Evolutionary conservation across 2,329 filamentous ascomycete species (phyloP).

Genomic region (Fusarium sp.): DNA sequence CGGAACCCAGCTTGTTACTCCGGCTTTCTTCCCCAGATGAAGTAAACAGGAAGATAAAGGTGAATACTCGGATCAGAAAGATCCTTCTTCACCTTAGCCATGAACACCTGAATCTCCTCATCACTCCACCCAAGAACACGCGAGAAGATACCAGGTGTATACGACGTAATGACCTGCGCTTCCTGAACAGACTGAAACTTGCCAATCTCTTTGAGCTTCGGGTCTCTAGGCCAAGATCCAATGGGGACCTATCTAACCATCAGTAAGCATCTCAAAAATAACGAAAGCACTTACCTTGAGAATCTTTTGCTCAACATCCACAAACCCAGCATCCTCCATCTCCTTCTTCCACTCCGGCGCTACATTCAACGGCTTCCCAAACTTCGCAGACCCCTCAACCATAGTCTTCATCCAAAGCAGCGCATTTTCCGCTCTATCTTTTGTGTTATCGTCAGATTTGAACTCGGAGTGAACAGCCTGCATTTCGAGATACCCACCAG

Average conservation of each 20-base stretch:
- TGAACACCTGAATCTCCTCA: slow-evolving; percentile 32
- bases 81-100: slow-evolving; percentile 36
- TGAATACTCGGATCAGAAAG: slow-evolving; percentile 29
- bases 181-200: slow-evolving; percentile 27
- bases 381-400: not conserved
- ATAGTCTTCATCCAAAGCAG: slow-evolving; percentile 12
- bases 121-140: slow-evolving; percentile 36
- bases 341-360: slow-evolving; percentile 8
- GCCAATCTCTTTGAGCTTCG: slow-evolving; percentile 27
- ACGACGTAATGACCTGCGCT: slow-evolving; percentile 30
- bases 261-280: fast-evolving
- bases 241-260: not conserved
- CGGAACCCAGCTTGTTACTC: not conserved
- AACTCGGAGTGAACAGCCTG: slow-evolving; percentile 10
- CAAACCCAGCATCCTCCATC: slow-evolving; percentile 16
- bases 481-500: slow-evolving; percentile 17
- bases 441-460: slow-evolving; percentile 1
- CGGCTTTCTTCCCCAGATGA: slow-evolving; percentile 37
- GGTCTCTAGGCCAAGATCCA: slow-evolving; percentile 21
- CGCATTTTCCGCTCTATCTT: not conserved
- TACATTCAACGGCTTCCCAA: slow-evolving; percentile 11
- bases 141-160: slow-evolving; percentile 33
- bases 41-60: slow-evolving; percentile 33
- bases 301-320: slow-evolving; percentile 8
- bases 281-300: not conserved